These are phyloP conservation scores for Teunomyces cretensis DNA, from an alignment of 805 yeast species.

Conservation along the genomic window DNA sequence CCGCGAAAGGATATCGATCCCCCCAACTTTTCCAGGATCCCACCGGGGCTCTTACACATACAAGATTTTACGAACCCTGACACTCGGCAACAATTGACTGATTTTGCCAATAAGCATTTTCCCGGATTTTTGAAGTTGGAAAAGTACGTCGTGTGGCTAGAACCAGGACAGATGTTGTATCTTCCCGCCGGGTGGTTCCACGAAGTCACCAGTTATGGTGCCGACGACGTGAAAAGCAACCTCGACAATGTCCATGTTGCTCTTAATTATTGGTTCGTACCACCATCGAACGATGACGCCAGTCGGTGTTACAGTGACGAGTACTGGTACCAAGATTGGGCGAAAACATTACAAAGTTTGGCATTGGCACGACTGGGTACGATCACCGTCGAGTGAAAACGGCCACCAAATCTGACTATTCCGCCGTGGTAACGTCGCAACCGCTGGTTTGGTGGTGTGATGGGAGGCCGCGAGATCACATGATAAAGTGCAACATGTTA, in stretches of 20 bases:
- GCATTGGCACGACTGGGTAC: background rate
- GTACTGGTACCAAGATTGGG: constrained; percentile 57
- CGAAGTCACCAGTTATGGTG: constrained; percentile 68
- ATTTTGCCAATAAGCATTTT: constrained; percentile 41
- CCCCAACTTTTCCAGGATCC: constrained; percentile 65
- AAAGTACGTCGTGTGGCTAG: constrained; percentile 46
- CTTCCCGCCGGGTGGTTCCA: constrained; percentile 83
- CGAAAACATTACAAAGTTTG: constrained; percentile 37
- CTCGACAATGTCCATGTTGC: constrained; percentile 51
- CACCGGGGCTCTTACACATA: constrained; percentile 61
- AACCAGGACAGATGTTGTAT: constrained; percentile 67
- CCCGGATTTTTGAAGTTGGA: constrained; percentile 48
- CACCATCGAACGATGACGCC: constrained; percentile 46
- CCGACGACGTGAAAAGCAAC: constrained; percentile 7
- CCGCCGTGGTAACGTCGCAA: too few relatives aligned
- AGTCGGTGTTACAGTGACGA: constrained; percentile 44
- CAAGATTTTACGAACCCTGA: constrained; percentile 45
- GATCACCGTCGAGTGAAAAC: background rate
- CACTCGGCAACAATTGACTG: constrained; percentile 24
- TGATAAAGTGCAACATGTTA: constrained; percentile 1
- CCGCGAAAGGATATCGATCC: constrained; percentile 47
- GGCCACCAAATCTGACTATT: too few relatives aligned
- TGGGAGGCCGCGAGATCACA: background rate
- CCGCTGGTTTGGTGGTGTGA: too few relatives aligned
- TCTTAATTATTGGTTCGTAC: constrained; percentile 72